Percentiles rank a stretch among this genome's conserved stretches.
These are phyloP conservation scores for Chenopodium album DNA, from an alignment of 148 eudicot genomes.

Conservation along the genomic window DNA sequence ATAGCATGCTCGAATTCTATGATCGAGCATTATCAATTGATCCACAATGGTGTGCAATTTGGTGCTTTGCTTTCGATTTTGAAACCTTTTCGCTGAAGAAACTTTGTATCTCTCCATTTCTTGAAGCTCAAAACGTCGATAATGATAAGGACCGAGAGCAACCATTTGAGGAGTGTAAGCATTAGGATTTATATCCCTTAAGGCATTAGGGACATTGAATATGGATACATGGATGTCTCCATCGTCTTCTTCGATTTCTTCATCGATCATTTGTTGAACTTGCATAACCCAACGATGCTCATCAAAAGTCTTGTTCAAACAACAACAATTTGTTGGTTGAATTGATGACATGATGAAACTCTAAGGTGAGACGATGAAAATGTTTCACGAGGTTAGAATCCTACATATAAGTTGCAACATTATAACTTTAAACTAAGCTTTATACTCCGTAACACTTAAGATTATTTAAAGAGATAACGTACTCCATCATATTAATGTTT, in stretches of 20 bases:
- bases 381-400: background rate
- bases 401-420: background rate
- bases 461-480: too few relatives aligned
- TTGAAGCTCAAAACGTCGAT: slow-evolving; percentile 24
- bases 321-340: slow-evolving; percentile 8
- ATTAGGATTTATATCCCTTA: slow-evolving; percentile 38
- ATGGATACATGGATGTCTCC: slow-evolving; percentile 40
- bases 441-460: too few relatives aligned
- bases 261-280: slow-evolving; percentile 38
- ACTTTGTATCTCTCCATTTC: slow-evolving; percentile 48
- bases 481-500: too few relatives aligned
- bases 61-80: slow-evolving; percentile 9
- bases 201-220: slow-evolving; percentile 45
- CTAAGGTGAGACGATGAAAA: background rate
- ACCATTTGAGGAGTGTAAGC: slow-evolving; percentile 45
- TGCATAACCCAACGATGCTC: slow-evolving; percentile 45
- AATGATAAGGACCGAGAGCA: slow-evolving; percentile 48
- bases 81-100: slow-evolving; percentile 25
- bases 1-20: slow-evolving; percentile 39
- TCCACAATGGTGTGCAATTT: slow-evolving; percentile 35
- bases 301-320: slow-evolving; percentile 12
- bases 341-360: slow-evolving; percentile 6
- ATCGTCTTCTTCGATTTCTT: slow-evolving; percentile 36
- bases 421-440: too few relatives aligned
- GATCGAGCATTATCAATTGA: slow-evolving; percentile 25